Base-by-base conservation (phyloP, 306 rosid species). In the Crotalaria pallida region DNA sequence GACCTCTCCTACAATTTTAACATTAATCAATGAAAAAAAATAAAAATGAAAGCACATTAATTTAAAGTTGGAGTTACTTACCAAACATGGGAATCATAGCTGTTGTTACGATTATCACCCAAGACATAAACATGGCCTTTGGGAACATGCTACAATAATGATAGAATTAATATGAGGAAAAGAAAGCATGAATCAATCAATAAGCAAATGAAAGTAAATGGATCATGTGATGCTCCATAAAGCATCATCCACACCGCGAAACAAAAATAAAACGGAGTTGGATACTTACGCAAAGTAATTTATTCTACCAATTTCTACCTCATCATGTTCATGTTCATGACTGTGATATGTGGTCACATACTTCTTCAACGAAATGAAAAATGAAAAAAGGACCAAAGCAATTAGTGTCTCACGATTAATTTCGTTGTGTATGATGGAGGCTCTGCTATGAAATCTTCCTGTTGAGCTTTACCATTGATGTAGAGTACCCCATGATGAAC, bases 71-170 rank as follows among this genome's bases (percentile, higher is more conserved):
- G 40, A 23, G 75, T 40, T 58, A 79, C 90, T 72, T 65, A 87
- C 97, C 94, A 94, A 36, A 58, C 65, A 84, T 85, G 97, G 47
- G 97, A 94, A 72, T 90, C 97, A 44, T 73, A 81, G 81, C 96
- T 94, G 55, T 74, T 85, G 66, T 94, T 90, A 22, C 98, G 89
- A 85, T 94, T 94, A 85, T 94, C 96, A 27, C 98, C 97, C 83
- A 90, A 60, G 63, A 94, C 95, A 67, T 82, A 94, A 56, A 93
- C 96, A 84, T 90, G 90, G 64, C 87, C 92, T 55, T 81, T 67
- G 17, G 98, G 98, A 65, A 93, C 97, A 74, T 47, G 40, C 98
- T 93, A 92, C 88, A 68, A 70, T 62, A 27, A 74, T 6, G n/a
- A n/a, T n/a, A 50, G 38, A 66, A 65, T 49, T n/a, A 18, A 27